phyloP scores from a whole-genome alignment of 2,329 filamentous ascomycete species.

The Geosmithia morbida region DNA sequence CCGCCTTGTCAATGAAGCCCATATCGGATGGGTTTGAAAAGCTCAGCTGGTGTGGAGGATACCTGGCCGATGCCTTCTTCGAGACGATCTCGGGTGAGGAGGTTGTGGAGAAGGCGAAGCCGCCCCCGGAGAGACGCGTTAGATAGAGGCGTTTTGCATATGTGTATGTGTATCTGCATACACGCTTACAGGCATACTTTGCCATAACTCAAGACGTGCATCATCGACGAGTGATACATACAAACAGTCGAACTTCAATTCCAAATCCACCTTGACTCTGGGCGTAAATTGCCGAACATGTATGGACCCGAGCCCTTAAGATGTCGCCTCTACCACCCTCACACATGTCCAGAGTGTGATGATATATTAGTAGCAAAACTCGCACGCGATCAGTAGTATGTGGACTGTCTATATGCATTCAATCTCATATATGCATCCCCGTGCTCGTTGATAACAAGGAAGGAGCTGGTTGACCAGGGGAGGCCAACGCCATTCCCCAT shows the following conservation, averaged over 20 bases:
- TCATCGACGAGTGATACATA: no score
- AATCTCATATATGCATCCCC: background rate
- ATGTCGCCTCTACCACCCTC: no score
- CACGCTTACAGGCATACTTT: no score
- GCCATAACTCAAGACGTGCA: no score
- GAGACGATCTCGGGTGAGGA: slow-evolving; percentile 13
- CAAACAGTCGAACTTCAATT: no score
- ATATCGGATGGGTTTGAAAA: slow-evolving; percentile 19
- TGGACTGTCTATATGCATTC: background rate
- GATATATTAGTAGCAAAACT: background rate
- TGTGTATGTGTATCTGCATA: background rate
- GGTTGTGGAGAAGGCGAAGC: slow-evolving; percentile 1
- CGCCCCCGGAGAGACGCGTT: background rate
- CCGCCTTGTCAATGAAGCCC: slow-evolving; percentile 11
- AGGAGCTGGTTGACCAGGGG: background rate
- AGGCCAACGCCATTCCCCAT: background rate
- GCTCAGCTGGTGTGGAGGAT: slow-evolving; percentile 16
- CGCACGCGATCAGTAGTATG: no score
- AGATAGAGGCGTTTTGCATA: no score
- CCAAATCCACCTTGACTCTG: no score
- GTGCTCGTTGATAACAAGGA: background rate
- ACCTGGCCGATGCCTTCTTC: slow-evolving; percentile 21
- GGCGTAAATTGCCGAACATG: no score
- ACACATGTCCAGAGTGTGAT: no score
- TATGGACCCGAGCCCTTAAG: no score